These are phyloP conservation scores for Tolypocladium endophyticum DNA, from an alignment of 2,329 filamentous ascomycete species.

Conservation along the genomic window DNA sequence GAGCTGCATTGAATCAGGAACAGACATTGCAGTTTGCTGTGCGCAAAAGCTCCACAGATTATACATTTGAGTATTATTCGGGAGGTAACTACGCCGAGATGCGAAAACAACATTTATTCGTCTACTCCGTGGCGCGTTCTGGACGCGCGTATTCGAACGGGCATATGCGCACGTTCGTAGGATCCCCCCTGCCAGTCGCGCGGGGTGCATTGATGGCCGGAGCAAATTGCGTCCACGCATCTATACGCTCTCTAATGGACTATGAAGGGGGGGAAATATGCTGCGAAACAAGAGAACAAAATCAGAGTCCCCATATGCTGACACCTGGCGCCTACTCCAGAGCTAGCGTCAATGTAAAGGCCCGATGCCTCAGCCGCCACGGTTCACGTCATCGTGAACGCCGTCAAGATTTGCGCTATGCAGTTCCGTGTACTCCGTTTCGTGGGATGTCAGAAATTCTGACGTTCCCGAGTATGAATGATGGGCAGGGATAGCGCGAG, in stretches of 20 bases:
- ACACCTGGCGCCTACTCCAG: neutral
- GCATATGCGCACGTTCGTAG: neutral
- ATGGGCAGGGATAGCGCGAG: too few species aligned
- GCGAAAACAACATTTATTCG: neutral
- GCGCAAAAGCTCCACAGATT: neutral
- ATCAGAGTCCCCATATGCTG: neutral
- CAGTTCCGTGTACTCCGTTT: neutral
- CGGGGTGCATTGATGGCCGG: neutral
- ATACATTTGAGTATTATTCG: neutral
- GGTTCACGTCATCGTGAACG: neutral
- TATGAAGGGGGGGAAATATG: neutral
- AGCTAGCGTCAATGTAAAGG: neutral
- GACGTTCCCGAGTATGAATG: too few species aligned
- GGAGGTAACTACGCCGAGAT: neutral
- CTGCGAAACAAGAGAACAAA: neutral
- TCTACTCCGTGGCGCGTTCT: neutral
- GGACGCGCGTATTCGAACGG: neutral
- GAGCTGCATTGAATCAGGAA: too few species aligned
- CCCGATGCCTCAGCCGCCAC: neutral
- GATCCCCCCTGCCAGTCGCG: neutral
- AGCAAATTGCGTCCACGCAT: neutral
- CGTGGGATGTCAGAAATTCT: neutral
- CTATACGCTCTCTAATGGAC: neutral
- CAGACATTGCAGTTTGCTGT: too few species aligned
- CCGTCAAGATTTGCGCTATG: constrained; percentile 1